Conservation (phyloP, 768 basidiomycete genomes). For the Russula emetica region DNA sequence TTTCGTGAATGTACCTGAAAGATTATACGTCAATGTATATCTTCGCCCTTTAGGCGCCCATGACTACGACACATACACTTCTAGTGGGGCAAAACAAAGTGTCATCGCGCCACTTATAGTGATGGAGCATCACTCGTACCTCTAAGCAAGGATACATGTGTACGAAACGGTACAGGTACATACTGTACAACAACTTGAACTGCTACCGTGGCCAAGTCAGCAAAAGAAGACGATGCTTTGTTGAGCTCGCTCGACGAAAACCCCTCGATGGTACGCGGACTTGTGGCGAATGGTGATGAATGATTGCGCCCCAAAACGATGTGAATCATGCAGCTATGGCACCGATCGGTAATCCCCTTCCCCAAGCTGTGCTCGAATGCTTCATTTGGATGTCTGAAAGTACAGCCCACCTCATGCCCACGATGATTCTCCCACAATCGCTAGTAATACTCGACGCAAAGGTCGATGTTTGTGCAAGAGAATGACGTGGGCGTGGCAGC, state of each 20-base stretch:
- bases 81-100: too few relatives aligned
- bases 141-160: background rate
- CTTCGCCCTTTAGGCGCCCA: background rate
- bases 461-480: background rate
- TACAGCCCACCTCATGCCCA: background rate
- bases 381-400: background rate
- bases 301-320: background rate
- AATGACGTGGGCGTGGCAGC: background rate
- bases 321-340: background rate
- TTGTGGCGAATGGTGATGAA: background rate
- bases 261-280: background rate
- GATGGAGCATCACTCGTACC: background rate
- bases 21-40: background rate
- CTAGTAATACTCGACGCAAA: background rate
- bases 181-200: background rate
- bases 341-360: background rate
- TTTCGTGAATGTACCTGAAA: too few relatives aligned
- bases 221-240: background rate
- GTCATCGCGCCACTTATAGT: background rate
- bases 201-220: background rate
- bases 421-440: background rate
- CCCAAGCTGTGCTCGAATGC: background rate
- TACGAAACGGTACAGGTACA: background rate
- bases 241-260: background rate
- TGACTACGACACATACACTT: background rate